Percentiles rank a stretch among this genome's conserved stretches.
phyloP scores from a whole-genome alignment of 23 red algal genomes.

The Gracilaria gracilis region DNA sequence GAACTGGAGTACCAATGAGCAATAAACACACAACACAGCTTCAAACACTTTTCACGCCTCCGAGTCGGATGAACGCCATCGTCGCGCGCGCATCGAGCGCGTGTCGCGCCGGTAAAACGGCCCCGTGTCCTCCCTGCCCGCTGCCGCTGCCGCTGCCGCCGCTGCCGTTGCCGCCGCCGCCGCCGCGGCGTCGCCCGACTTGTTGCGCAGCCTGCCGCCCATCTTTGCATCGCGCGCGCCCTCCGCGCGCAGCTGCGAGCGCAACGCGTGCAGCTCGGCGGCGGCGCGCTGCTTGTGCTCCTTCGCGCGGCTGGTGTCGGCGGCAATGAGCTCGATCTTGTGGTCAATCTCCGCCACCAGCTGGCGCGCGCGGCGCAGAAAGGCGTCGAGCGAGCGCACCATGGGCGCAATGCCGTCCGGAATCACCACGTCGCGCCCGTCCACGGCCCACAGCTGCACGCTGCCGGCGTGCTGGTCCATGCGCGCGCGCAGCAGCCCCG shows the following conservation, averaged over 20 bases:
- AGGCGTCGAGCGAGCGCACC: slow-evolving; percentile 28
- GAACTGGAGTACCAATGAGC: slow-evolving; percentile 52
- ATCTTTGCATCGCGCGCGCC: background rate
- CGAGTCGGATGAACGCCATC: slow-evolving; percentile 7
- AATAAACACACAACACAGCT: too few species aligned
- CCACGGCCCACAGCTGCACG: slow-evolving; percentile 38
- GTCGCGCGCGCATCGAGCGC: background rate
- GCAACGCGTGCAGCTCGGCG: slow-evolving; percentile 7
- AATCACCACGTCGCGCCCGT: slow-evolving; percentile 41
- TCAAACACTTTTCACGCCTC: background rate
- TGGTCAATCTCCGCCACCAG: slow-evolving; percentile 47
- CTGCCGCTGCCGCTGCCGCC: too few species aligned
- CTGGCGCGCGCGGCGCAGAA: background rate
- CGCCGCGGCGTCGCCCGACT: background rate
- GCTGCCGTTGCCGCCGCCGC: too few species aligned
- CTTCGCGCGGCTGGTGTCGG: slow-evolving; percentile 8
- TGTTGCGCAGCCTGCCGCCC: slow-evolving; percentile 1
- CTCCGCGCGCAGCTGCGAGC: background rate
- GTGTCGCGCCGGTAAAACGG: background rate
- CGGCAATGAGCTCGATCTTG: slow-evolving; percentile 48
- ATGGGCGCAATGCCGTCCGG: slow-evolving; percentile 28
- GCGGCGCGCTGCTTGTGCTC: slow-evolving; percentile 20
- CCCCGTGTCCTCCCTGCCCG: background rate
- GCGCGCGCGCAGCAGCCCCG: slow-evolving; percentile 52
- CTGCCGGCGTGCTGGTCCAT: slow-evolving; percentile 53